Conservation (phyloP, 495 filamentous ascomycete genomes). For the Aspergillus bridgeri region DNA sequence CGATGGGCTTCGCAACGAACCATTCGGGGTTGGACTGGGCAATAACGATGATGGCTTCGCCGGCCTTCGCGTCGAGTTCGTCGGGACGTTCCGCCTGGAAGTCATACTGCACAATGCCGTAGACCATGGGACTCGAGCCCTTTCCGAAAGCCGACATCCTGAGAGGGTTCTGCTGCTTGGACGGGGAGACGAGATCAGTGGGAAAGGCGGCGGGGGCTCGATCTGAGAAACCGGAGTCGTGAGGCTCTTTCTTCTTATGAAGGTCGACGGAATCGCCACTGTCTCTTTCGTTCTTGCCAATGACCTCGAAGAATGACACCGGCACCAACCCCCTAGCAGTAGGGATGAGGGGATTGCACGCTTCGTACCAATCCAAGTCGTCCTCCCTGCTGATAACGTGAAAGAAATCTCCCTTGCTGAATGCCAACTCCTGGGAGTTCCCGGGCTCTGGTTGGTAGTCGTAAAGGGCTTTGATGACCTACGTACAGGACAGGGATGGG, state of each 20-base stretch:
- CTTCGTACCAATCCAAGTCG: slow-evolving; percentile 96
- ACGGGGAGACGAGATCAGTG: slow-evolving; percentile 30
- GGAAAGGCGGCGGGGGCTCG: slow-evolving; percentile 37
- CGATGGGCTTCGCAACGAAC: slow-evolving; percentile 99
- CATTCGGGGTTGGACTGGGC: slow-evolving; percentile 99
- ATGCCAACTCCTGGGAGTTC: slow-evolving; percentile 72
- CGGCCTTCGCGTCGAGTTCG: slow-evolving; percentile 89
- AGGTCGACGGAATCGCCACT: slow-evolving; percentile 67
- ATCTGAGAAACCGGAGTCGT: slow-evolving; percentile 83
- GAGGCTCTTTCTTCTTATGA: slow-evolving; percentile 53
- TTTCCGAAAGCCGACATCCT: slow-evolving; percentile 57
- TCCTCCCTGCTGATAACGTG: slow-evolving; percentile 97
- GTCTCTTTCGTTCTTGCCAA: slow-evolving; percentile 87
- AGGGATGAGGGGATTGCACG: slow-evolving; percentile 90
- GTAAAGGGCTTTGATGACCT: slow-evolving; percentile 97
- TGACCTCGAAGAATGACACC: slow-evolving; percentile 84
- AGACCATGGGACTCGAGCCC: slow-evolving; percentile 80
- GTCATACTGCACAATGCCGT: slow-evolving; percentile 95
- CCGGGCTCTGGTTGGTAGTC: slow-evolving; percentile 75
- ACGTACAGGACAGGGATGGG: slow-evolving; percentile 18
- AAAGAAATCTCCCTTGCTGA: slow-evolving; percentile 94
- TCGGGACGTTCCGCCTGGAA: slow-evolving; percentile 94
- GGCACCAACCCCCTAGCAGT: slow-evolving; percentile 88
- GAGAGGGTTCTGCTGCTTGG: slow-evolving; percentile 30
- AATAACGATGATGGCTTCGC: slow-evolving; percentile 96